Conservation (phyloP, 495 filamentous ascomycete species). For the Lasiosphaeria ovina region DNA sequence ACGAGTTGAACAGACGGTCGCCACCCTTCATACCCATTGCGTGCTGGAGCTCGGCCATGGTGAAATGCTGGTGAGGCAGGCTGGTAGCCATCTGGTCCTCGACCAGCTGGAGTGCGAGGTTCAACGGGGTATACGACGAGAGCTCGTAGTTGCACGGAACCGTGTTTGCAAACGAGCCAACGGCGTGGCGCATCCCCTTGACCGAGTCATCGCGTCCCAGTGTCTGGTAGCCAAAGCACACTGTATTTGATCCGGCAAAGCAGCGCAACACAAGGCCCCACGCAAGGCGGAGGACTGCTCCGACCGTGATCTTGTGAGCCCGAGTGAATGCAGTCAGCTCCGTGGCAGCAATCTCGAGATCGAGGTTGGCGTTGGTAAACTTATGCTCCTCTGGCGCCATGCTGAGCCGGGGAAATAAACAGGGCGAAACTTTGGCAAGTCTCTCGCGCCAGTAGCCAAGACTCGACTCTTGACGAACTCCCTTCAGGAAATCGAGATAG, state of each 20-base stretch:
- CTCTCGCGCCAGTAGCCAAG: slow-evolving; percentile 44
- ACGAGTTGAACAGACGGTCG: slow-evolving; percentile 46
- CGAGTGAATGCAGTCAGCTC: slow-evolving; percentile 36
- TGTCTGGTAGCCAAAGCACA: slow-evolving; percentile 46
- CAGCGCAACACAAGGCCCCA: slow-evolving; percentile 46
- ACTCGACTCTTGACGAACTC: slow-evolving; percentile 29
- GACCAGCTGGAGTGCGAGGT: slow-evolving; percentile 30
- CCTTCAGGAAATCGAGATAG: slow-evolving; percentile 39
- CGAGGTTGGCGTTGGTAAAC: slow-evolving; percentile 36
- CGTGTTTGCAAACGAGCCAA: slow-evolving; percentile 44
- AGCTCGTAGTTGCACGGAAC: slow-evolving; percentile 37
- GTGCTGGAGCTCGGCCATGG: slow-evolving; percentile 42
- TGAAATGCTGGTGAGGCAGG: slow-evolving; percentile 44
- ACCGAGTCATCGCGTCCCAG: slow-evolving; percentile 41
- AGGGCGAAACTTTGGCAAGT: slow-evolving; percentile 33
- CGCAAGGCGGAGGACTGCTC: slow-evolving; percentile 44
- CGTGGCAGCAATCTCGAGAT: slow-evolving; percentile 37
- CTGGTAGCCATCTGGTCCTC: slow-evolving; percentile 34
- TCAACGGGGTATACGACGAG: slow-evolving; percentile 30
- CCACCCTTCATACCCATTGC: slow-evolving; percentile 41
- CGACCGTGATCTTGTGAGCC: slow-evolving; percentile 31
- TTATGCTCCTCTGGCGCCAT: slow-evolving; percentile 16
- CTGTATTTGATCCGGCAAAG: slow-evolving; percentile 38
- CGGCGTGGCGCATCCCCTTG: slow-evolving; percentile 35
- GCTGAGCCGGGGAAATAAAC: slow-evolving; percentile 40